Base-by-base conservation (phyloP, 2,329 filamentous ascomycete genomes). In the Ascochyta lentis region DNA sequence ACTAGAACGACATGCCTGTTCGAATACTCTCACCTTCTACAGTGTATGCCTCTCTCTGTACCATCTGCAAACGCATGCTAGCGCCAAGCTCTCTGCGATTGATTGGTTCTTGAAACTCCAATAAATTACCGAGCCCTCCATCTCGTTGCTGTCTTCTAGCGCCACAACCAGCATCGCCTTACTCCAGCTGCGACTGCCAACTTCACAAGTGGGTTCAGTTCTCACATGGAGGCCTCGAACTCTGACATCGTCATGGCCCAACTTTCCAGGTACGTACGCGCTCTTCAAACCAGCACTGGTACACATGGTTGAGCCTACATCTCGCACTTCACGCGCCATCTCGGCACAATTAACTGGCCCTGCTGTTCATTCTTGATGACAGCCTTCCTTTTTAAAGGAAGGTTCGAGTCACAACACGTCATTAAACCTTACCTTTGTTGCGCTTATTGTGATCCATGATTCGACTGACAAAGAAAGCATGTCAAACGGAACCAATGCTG, bases 401-500 rank as follows among this genome's bases (percentile, higher is more conserved):
- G 6, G 6, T 3, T 23, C 4, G 6, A 39, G 23, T 13, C 23
- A 23, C 15, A 27, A 6, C 27, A 10, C 9, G 3, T 29, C 5
- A 15, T 41, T 19, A 15, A 23, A 19, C 6, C 16, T 15, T n/a
- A 15, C 15, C 33, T 49, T 40, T 33, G 24, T 48, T 31, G 15
- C 15, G 6, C 16, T 22, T 19, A 26, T 33, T 38, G 38, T 43
- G 15, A 16, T 15, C 15, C 23, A 16, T 8, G 26, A 22, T 24
- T 9, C 37, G 13, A 29, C 47, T 50, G 31, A 50, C 41, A 46
- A 51, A 48, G 24, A 31, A 37, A 56, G 53, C 10, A 34, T 15
- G 12, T 34, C 47, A 55, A 47, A 42, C 41, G 24, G n/a, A 2
- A 10, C 38, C 3, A 12, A n/a, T 9, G 10, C 12, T 46, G 15